Evolutionary conservation across 2,329 filamentous ascomycete species (phyloP), one percentile per base, ranked within the genome.

Genomic region (Podosphaera aphanis): DNA sequence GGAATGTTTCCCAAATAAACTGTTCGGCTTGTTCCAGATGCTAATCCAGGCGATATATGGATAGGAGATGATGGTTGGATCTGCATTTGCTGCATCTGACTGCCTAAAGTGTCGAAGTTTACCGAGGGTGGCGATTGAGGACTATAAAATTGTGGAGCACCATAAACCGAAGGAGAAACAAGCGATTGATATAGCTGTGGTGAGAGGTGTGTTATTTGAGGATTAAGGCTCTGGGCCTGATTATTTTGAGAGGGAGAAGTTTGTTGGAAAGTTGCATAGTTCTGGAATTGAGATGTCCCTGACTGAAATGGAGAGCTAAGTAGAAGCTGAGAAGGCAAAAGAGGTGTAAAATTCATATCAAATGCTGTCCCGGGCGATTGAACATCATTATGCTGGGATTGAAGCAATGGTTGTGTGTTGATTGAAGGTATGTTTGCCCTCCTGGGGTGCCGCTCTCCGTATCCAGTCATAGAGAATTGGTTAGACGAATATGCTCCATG

Each of bases 1-100:
- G 90, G 90, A 49, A 98, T 95, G 63, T 98, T 98, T 52, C 90
- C 90, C 45, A 98, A 68, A 60, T 98, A 98, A 38, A 98, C 90
- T 3, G 90, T 98, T 54, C 90, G 77, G 70, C 88, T 95, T 8
- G 86, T 93, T 44, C 85, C 83, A 43, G 83, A 85, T 39, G 92
- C 74, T 50, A 92, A 72, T 41, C 80, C 81, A n/a, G 83, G 76
- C 25, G 73, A 73, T 65, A 86, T 76, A 20, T 77, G 73, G 53
- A 88, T 76, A 8, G 82, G 79, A 15, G 83, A 82, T 36, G 77
- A 78, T 33, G 83, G 77, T 46, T 64, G 62, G 46, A 69, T 62
- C 56, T 70, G 65, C 59, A 68, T 55, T 37, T 59, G 55, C 43
- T 64, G 62, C 52, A 69, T 62, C 55, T 71, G 66, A 52, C 65